Base-by-base conservation (phyloP, 352 stramenopile genomes). In the Phytophthora megakarya region DNA sequence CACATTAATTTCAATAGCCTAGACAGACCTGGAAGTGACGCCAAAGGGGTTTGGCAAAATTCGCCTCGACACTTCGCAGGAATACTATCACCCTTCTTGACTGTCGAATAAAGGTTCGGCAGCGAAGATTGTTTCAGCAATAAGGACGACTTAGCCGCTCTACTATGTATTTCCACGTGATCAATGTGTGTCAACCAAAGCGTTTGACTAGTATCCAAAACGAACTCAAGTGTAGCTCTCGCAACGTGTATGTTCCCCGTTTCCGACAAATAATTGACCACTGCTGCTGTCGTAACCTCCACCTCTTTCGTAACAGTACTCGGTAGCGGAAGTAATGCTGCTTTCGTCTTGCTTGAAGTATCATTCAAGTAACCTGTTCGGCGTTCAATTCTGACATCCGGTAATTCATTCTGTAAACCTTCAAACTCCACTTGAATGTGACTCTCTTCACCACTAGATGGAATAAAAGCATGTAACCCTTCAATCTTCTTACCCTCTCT, bases 21-120 rank as follows among this genome's bases (percentile, higher is more conserved):
- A 19, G 38, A 69, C 8, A 92, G 54, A 11, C 83, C 83, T 18
- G 67, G 30, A 0, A 92, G 44, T 1, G 66, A 59, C n/a, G 57
- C 45, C 15, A 81, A 57, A 9, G 66, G 22, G 2, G 67, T 55
- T 30, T 66, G 60, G 26, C 85, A 94, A 54, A 94, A 94, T 37
- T 92, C 81, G 9, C 85, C 83, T 7, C 74, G 78, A 51, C 85
- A 94, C 40, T 80, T 89, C 3, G 22, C n/a, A 11, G 13, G 53
- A 8, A 42, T 22, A 48, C 12, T 38, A 23, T 67, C 55, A 3
- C 11, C 44, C 32, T 51, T 59, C 28, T 4, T n/a, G 50, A 1
- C 37, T 21, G 26, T 25, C 6, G 52, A 23, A 40, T 69, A 48
- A 1, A 93, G 52, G 32, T 75, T 81, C 5, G 84, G 81, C 3